Percentiles rank a stretch among this genome's conserved stretches.
phyloP scores from a whole-genome alignment of 805 yeast genomes.

The Saturnispora gosingensis region DNA sequence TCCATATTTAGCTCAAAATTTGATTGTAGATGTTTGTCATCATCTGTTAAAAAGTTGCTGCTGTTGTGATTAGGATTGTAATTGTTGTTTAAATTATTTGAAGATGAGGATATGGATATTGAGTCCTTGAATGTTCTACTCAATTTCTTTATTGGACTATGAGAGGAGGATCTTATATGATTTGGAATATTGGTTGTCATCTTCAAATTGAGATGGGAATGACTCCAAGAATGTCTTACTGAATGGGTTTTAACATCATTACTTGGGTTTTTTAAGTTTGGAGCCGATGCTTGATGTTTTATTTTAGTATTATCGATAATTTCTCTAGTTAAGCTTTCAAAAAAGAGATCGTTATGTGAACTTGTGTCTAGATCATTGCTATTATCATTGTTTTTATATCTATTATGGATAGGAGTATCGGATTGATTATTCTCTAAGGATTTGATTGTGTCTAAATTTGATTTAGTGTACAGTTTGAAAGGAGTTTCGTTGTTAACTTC shows the following conservation, averaged over 20 bases:
- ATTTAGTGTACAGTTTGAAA: neutral
- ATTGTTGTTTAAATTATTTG: neutral
- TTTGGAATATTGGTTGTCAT: neutral
- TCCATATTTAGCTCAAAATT: slow-evolving; percentile 22
- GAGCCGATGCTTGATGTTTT: slow-evolving; percentile 4
- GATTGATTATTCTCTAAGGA: neutral
- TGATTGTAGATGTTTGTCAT: neutral
- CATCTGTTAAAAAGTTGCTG: neutral
- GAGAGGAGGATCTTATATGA: neutral
- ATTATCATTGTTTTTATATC: neutral
- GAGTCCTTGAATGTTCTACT: slow-evolving; percentile 1
- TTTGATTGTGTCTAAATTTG: neutral
- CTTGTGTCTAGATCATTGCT: neutral
- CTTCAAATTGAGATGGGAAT: neutral
- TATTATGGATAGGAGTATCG: neutral
- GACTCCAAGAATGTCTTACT: slow-evolving; percentile 2
- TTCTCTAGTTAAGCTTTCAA: slow-evolving; percentile 2
- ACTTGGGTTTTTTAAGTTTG: slow-evolving; percentile 2
- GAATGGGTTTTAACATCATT: neutral
- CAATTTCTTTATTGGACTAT: slow-evolving; percentile 5
- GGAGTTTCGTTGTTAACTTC: neutral
- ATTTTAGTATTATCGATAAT: neutral
- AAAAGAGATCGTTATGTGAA: neutral
- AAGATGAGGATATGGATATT: neutral
- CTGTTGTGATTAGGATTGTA: neutral